phyloP scores from a whole-genome alignment of 257 asterid species.

The Datura wrightii region DNA sequence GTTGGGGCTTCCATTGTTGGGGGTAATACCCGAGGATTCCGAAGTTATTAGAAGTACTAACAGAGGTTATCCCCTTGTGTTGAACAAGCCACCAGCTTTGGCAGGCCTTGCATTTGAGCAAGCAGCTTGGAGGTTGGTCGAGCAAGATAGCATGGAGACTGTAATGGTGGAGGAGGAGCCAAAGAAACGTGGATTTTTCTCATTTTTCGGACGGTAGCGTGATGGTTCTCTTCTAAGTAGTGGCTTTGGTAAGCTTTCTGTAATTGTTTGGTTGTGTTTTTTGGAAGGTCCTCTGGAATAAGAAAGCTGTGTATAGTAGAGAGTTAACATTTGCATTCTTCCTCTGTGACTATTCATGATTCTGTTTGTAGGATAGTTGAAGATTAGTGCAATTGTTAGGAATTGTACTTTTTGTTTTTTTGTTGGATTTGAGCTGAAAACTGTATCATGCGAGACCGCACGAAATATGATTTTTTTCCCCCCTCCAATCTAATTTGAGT shows the following conservation, averaged over 20 bases:
- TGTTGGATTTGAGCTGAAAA: conserved; percentile 32
- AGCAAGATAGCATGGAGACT: conserved; percentile 98
- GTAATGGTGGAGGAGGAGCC: conserved; percentile 97
- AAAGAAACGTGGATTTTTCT: conserved; percentile 89
- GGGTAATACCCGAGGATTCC: conserved; percentile 88
- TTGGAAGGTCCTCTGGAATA: conserved; percentile 5
- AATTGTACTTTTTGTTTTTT: conserved; percentile 17
- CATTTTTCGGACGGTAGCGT: conserved; percentile 79
- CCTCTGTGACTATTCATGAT: conserved; percentile 31
- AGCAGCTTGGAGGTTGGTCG: conserved; percentile 98
- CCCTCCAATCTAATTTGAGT: neutral
- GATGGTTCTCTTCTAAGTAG: neutral
- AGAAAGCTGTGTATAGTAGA: conserved; percentile 51
- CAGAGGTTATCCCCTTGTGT: conserved; percentile 84
- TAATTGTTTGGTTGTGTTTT: conserved; percentile 10
- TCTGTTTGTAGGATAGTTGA: conserved; percentile 32
- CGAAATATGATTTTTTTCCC: neutral
- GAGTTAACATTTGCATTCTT: conserved; percentile 40
- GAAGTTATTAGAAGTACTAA: conserved; percentile 96
- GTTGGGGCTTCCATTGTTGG: conserved; percentile 89
- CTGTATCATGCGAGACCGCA: neutral
- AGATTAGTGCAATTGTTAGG: conserved; percentile 26
- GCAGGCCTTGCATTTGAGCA: conserved; percentile 97
- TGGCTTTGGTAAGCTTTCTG: neutral
- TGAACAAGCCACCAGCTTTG: conserved; percentile 92